Base-by-base conservation (phyloP, 116 monocot species). In the Cymodocea nodosa region DNA sequence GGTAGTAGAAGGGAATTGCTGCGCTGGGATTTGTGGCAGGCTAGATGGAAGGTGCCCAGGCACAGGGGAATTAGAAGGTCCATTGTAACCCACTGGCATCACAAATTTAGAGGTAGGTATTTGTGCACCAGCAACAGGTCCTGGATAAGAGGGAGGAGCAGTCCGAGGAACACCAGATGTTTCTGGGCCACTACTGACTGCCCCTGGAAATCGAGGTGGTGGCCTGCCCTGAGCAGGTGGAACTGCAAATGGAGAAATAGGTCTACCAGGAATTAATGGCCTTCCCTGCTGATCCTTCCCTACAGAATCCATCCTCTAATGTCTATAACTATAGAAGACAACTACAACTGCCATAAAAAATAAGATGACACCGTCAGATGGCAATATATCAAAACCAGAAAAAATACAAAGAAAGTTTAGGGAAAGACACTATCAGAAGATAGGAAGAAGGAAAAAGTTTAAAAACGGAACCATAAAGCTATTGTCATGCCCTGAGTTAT, bases 81-180 rank as follows among this genome's bases (percentile, higher is more conserved):
- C 82, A 77, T 64, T 81, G 51, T 74, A 87, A 56, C 77, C 73
- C 50, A 62, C 69, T 35, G 79, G 68, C n/a, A 75, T 72, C 39
- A 67, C 63, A 64, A 52, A 4, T 61, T 75, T 51, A 65, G 61
- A 71, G 35, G 59, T 25, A 35, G 69, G 64, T 23, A 71, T 48
- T 15, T 68, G 76, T 67, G 78, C 20, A 36, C 52, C 65, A 76
- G 67, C 7, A 25, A 61, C 55, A 17, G 77, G 66, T 15, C 73
- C 68, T n/a, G 71, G 23, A 23, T 54, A 54, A 59, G 71, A 66
- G 23, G 75, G 75, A 7, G 68, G 22, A 60, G 59, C 17, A 39
- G 68, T 62, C 44, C 20, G 80, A 75, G 80, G 67, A 68, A 49
- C 50, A 64, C 40, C 65, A 68, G 73, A 51, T 64, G 71, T 22